phyloP scores from a whole-genome alignment of 2,329 filamentous ascomycete species.

The Curvularia lunata region DNA sequence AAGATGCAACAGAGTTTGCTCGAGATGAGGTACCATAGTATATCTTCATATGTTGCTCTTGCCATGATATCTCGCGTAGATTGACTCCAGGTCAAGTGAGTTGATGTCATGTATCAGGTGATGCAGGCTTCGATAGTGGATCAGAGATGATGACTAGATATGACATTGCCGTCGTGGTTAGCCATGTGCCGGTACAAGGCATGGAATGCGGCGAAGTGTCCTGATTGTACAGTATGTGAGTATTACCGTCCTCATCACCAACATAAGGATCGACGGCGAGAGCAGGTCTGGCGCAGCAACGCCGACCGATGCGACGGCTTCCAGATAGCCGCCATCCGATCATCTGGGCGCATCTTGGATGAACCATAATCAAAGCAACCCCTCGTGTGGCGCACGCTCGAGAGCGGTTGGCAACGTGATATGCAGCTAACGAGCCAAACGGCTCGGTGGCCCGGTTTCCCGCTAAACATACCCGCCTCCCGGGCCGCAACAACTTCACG shows the following conservation, averaged over 20 bases:
- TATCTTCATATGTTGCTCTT: conserved; percentile 18
- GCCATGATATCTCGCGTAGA: conserved; percentile 18
- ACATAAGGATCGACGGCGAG: background rate
- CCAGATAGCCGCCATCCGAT: conserved; percentile 14
- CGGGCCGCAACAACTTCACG: conserved; percentile 35
- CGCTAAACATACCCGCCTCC: conserved; percentile 36
- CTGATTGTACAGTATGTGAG: too few relatives aligned
- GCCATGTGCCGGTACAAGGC: background rate
- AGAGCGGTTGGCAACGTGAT: conserved; percentile 28
- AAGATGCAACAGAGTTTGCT: conserved; percentile 16
- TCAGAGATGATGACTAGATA: background rate
- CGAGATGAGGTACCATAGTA: conserved; percentile 19
- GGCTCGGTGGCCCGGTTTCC: conserved; percentile 36
- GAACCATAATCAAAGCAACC: conserved; percentile 25
- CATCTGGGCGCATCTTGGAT: conserved; percentile 7
- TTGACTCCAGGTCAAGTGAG: conserved; percentile 22
- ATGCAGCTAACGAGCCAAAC: conserved; percentile 29
- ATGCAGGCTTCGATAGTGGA: background rate
- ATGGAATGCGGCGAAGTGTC: conserved; percentile 3
- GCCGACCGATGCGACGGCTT: background rate
- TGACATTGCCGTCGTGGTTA: background rate
- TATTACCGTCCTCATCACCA: background rate
- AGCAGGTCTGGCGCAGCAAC: conserved; percentile 1
- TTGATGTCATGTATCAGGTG: conserved; percentile 12
- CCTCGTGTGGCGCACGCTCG: conserved; percentile 29